Conservation (phyloP, 805 yeast genomes). For the Cyberlindnera xylosilytica region DNA sequence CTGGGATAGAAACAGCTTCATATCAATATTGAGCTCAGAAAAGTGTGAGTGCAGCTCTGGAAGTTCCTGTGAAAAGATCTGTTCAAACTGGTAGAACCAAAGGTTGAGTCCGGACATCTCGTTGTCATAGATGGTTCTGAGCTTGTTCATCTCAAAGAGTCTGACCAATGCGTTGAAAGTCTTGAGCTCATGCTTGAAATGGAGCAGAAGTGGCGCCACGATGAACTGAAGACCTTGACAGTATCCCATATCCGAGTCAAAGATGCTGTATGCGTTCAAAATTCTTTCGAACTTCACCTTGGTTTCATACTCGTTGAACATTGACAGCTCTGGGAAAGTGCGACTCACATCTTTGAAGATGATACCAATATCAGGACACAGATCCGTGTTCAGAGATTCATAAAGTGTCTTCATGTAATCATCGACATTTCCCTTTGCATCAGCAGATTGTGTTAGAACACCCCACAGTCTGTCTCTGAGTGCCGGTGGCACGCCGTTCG, state of each 20-base stretch:
- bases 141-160: constrained; percentile 56
- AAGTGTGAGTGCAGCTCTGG: constrained; percentile 44
- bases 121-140: constrained; percentile 49
- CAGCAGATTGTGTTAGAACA: constrained; percentile 22
- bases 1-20: constrained; percentile 51
- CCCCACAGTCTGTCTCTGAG: constrained; percentile 46
- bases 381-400: constrained; percentile 36
- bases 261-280: constrained; percentile 59
- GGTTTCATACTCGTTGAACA: constrained; percentile 42
- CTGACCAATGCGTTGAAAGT: constrained; percentile 53
- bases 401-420: constrained; percentile 32
- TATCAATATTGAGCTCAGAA: constrained; percentile 35
- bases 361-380: constrained; percentile 40
- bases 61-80: constrained; percentile 38
- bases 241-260: constrained; percentile 63
- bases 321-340: constrained; percentile 53
- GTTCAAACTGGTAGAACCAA: constrained; percentile 50
- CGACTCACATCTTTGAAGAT: constrained; percentile 57
- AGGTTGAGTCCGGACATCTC: constrained; percentile 52
- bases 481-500: constrained; percentile 41
- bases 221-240: constrained; percentile 66
- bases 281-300: constrained; percentile 47
- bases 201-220: constrained; percentile 54
- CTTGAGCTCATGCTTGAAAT: constrained; percentile 34
- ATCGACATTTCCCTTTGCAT: constrained; percentile 19